These are phyloP conservation scores for Neurospora tetraspora DNA, from an alignment of 495 filamentous ascomycete genomes.

Conservation along the genomic window DNA sequence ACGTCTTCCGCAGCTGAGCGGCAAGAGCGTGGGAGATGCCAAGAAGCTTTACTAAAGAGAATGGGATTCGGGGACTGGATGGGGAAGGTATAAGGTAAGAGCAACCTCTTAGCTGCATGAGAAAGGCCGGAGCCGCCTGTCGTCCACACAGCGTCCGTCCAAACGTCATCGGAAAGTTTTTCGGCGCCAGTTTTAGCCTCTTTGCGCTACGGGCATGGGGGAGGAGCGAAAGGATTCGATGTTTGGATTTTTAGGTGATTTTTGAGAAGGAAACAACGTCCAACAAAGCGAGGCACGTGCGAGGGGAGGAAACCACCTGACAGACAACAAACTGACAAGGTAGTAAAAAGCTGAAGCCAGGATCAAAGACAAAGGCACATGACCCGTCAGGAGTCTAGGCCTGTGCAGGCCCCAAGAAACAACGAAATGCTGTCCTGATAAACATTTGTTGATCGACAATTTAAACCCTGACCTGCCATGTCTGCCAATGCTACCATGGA, in stretches of 20 bases:
- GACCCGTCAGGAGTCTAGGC: neutral
- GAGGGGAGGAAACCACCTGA: neutral
- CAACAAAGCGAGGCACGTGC: neutral
- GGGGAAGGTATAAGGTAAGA: conserved; percentile 26
- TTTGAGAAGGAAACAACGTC: neutral
- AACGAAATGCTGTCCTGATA: neutral
- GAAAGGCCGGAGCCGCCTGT: conserved; percentile 11
- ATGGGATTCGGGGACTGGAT: conserved; percentile 8
- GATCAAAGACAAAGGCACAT: neutral
- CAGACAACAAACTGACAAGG: neutral
- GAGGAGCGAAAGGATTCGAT: neutral
- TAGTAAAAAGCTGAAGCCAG: neutral
- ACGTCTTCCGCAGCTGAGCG: neutral
- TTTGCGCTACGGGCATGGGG: neutral
- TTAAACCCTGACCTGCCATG: neutral
- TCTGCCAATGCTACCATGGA: neutral
- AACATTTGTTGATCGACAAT: neutral
- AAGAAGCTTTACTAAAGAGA: neutral
- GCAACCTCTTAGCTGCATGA: conserved; percentile 24
- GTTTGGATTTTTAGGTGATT: neutral
- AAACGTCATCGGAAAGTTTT: neutral
- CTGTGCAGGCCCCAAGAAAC: neutral
- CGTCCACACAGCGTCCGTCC: neutral
- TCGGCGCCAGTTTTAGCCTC: neutral
- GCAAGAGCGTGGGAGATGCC: neutral